phyloP scores from a whole-genome alignment of 495 filamentous ascomycete genomes.

The Paragyromitra xinjiangensis region DNA sequence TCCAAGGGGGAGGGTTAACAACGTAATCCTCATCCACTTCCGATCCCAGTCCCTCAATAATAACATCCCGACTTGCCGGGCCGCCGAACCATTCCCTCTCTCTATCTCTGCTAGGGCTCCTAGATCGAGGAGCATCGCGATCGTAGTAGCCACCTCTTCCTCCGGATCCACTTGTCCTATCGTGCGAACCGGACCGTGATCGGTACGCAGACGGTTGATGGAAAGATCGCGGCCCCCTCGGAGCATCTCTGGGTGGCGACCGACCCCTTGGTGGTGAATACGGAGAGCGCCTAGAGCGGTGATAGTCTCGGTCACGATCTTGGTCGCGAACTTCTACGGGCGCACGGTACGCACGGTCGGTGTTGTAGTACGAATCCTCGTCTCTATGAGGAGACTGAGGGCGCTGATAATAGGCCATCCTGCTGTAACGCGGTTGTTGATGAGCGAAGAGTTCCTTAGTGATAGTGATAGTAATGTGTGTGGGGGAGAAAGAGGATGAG shows the following conservation, averaged over 20 bases:
- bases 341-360: constrained; percentile 34
- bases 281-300: constrained; percentile 44
- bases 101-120: constrained; percentile 51
- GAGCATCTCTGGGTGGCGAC: constrained; percentile 52
- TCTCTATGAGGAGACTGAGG: constrained; percentile 42
- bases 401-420: constrained; percentile 51
- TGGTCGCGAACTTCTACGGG: constrained; percentile 39
- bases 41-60: constrained; percentile 56
- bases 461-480: constrained; percentile 9
- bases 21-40: constrained; percentile 58
- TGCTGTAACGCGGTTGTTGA: constrained; percentile 6
- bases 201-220: constrained; percentile 45
- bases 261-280: constrained; percentile 46
- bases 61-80: constrained; percentile 56
- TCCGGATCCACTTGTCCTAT: constrained; percentile 28
- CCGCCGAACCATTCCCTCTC: constrained; percentile 54
- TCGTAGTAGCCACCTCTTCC: constrained; percentile 51
- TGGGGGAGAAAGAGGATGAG: constrained; percentile 27
- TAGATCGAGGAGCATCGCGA: constrained; percentile 51
- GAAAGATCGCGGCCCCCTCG: constrained; percentile 47
- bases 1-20: constrained; percentile 58
- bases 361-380: constrained; percentile 38
- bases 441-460: neutral
- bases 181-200: constrained; percentile 47
- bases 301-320: constrained; percentile 43